These are phyloP conservation scores for Trifolium subterraneum DNA, from an alignment of 306 rosid genomes.

Conservation along the genomic window DNA sequence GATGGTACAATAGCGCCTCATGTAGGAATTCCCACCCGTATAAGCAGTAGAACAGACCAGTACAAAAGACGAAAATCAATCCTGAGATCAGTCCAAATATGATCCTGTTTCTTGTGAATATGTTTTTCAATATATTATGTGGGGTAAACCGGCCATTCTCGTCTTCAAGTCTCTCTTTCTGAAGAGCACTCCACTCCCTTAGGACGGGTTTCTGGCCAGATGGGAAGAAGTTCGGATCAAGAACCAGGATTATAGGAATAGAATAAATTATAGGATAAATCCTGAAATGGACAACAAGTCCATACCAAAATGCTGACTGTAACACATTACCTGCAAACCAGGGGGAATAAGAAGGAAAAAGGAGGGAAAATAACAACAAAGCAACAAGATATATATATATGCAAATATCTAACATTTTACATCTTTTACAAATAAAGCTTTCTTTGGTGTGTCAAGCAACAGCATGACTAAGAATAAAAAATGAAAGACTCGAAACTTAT, in stretches of 20 bases:
- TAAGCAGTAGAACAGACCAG: constrained; percentile 68
- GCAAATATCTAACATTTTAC: constrained; percentile 13
- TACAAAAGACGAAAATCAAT: constrained; percentile 65
- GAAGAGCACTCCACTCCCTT: constrained; percentile 63
- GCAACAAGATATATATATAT: constrained; percentile 24
- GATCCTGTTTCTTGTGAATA: constrained; percentile 68
- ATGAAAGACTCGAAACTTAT: constrained; percentile 26
- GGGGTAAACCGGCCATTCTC: constrained; percentile 37
- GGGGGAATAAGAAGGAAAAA: constrained; percentile 33
- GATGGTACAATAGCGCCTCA: constrained; percentile 89
- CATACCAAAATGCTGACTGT: constrained; percentile 97
- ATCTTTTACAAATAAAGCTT: constrained; percentile 10
- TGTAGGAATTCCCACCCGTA: constrained; percentile 86
- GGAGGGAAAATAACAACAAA: constrained; percentile 35
- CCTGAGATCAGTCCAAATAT: constrained; percentile 80
- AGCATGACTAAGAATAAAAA: constrained; percentile 31
- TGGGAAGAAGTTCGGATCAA: constrained; percentile 71
- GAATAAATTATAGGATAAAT: constrained; percentile 86
- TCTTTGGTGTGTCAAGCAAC: constrained; percentile 38
- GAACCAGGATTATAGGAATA: constrained; percentile 78
- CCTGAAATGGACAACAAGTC: constrained; percentile 92
- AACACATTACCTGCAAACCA: constrained; percentile 70
- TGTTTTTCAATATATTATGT: constrained; percentile 55
- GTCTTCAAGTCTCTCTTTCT: constrained; percentile 46
- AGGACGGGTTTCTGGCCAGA: constrained; percentile 66